Conservation (phyloP, 768 basidiomycete genomes). For the Leccinum ochraceum region DNA sequence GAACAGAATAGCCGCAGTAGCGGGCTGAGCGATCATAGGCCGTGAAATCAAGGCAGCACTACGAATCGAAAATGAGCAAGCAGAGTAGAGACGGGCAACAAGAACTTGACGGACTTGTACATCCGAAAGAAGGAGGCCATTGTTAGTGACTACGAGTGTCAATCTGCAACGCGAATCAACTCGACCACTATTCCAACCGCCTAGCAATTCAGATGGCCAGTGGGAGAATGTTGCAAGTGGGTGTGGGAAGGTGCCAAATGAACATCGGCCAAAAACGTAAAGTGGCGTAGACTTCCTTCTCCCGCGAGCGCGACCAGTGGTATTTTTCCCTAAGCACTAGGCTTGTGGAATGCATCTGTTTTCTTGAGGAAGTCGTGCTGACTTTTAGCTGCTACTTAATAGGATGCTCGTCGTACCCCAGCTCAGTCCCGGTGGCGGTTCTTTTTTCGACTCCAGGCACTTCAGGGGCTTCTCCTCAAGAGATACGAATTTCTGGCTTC, state of each 20-base stretch:
- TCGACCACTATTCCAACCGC: background rate
- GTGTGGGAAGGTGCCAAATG: background rate
- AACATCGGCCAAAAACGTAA: background rate
- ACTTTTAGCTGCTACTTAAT: background rate
- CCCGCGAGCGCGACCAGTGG: background rate
- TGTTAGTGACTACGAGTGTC: slow-evolving; percentile 11
- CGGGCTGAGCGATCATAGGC: slow-evolving; percentile 63
- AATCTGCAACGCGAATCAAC: background rate
- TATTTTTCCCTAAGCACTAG: background rate
- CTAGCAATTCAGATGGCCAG: background rate
- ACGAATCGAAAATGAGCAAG: slow-evolving; percentile 13
- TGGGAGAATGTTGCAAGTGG: background rate
- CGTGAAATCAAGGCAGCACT: slow-evolving; percentile 62
- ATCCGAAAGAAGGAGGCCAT: slow-evolving; percentile 46
- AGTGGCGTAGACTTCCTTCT: too few species aligned
- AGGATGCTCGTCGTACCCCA: background rate
- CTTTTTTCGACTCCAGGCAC: background rate
- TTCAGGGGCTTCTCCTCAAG: background rate
- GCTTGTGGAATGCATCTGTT: background rate
- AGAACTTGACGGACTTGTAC: slow-evolving; percentile 40
- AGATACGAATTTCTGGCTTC: background rate
- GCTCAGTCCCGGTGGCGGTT: background rate
- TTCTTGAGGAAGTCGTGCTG: background rate
- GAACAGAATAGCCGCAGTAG: slow-evolving; percentile 67
- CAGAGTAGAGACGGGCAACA: background rate